Percentiles rank a stretch among this genome's conserved stretches.
Conservation (phyloP, 768 basidiomycete genomes). For the Leucosporidium scottii region DNA sequence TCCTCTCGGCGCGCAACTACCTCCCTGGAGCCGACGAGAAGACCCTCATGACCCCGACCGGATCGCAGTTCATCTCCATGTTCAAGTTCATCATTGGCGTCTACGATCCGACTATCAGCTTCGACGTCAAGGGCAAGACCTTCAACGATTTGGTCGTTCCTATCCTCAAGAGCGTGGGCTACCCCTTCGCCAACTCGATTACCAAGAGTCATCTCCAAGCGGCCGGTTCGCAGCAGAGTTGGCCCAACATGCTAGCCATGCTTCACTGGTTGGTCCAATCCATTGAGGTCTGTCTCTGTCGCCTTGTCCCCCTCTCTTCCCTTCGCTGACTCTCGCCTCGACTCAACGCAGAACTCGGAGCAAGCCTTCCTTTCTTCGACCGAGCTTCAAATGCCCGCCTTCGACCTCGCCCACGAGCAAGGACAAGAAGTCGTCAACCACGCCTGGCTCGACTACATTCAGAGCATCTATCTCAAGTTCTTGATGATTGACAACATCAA, state of each 20-base stretch:
- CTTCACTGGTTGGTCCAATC: conserved; percentile 87
- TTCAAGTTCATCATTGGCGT: conserved; percentile 65
- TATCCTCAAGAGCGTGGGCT: conserved; percentile 65
- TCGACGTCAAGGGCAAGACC: conserved; percentile 48
- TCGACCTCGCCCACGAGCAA: conserved; percentile 41
- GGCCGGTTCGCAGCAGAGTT: conserved; percentile 83
- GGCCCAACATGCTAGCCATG: conserved; percentile 80
- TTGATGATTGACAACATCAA: conserved; percentile 59
- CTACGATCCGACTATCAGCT: conserved; percentile 55
- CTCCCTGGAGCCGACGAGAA: conserved; percentile 44
- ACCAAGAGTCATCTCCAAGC: conserved; percentile 81
- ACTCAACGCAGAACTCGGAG: conserved; percentile 15
- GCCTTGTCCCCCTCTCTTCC: neutral
- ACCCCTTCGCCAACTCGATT: conserved; percentile 70
- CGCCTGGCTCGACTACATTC: conserved; percentile 34
- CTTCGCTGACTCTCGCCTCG: neutral
- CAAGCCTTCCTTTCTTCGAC: conserved; percentile 28
- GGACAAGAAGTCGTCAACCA: conserved; percentile 28
- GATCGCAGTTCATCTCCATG: conserved; percentile 76
- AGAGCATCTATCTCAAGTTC: conserved; percentile 56
- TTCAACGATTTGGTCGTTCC: conserved; percentile 78
- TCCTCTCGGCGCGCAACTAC: conserved; percentile 30
- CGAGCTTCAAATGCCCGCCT: conserved; percentile 56
- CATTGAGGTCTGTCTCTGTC: conserved; percentile 54
- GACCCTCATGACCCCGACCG: conserved; percentile 67